phyloP scores from a whole-genome alignment of 176 grass and related monocot species.

The Ensete ventricosum region DNA sequence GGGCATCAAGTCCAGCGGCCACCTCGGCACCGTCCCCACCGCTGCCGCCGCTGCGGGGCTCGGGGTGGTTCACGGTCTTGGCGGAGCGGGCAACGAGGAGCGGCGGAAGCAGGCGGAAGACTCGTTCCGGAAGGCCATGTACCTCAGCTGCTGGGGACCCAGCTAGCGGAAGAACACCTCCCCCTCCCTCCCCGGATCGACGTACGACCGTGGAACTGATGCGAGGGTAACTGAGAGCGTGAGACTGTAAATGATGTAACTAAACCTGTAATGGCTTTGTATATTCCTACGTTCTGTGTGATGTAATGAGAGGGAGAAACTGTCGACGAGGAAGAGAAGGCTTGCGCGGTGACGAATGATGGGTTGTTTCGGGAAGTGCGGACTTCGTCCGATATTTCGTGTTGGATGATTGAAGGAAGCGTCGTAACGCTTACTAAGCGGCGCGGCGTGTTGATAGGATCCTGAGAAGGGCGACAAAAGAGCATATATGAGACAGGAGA shows the following conservation, averaged over 20 bases:
- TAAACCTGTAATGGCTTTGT: neutral
- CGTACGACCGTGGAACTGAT: neutral
- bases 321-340: neutral
- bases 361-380: too few relatives aligned
- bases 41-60: slow-evolving; percentile 9
- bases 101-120: slow-evolving; percentile 12
- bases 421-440: too few relatives aligned
- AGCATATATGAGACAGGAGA: too few relatives aligned
- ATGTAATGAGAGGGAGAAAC: neutral
- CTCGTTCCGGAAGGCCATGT: slow-evolving; percentile 35
- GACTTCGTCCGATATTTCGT: too few relatives aligned
- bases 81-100: slow-evolving; percentile 4
- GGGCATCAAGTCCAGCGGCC: neutral
- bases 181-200: neutral
- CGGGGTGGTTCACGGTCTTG: slow-evolving; percentile 5
- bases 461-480: too few relatives aligned
- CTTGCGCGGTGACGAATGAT: neutral
- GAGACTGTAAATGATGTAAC: neutral
- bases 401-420: too few relatives aligned
- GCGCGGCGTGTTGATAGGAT: too few relatives aligned
- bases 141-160: slow-evolving; percentile 37
- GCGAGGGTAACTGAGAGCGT: neutral
- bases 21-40: slow-evolving; percentile 11
- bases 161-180: neutral
- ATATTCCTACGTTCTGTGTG: neutral